A percentile compares a stretch with the other conserved stretches of the same genome.
Evolutionary conservation across 2,329 filamentous ascomycete genomes (phyloP).

Genomic region (Pyrenochaeta sp.): DNA sequence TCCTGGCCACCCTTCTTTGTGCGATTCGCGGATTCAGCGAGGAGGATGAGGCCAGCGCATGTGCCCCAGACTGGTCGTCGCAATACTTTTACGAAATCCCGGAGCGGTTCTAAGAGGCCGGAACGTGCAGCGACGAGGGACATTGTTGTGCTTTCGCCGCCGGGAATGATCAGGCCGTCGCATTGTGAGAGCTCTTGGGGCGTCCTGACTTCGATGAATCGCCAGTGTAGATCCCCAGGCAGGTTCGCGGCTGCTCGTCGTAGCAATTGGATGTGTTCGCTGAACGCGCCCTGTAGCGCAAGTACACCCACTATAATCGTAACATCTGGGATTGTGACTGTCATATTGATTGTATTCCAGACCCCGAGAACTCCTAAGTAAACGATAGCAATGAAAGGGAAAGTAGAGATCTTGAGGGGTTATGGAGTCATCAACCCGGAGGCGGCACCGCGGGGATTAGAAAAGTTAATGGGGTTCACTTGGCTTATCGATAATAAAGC

Average conservation of each 20-base stretch:
- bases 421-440: slow-evolving; percentile 1
- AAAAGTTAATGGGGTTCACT: neutral
- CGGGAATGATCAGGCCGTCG: slow-evolving; percentile 87
- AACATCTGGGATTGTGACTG: slow-evolving; percentile 43
- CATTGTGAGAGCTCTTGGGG: slow-evolving; percentile 73
- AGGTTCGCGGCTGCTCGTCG: slow-evolving; percentile 70
- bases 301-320: slow-evolving; percentile 71
- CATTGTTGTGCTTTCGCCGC: slow-evolving; percentile 94
- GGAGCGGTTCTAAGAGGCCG: slow-evolving; percentile 80
- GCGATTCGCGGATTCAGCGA: slow-evolving; percentile 85
- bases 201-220: slow-evolving; percentile 83
- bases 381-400: slow-evolving; percentile 1
- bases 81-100: slow-evolving; percentile 87
- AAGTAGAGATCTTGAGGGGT: neutral
- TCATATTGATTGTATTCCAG: slow-evolving; percentile 24
- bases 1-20: slow-evolving; percentile 93
- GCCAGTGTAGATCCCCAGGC: slow-evolving; percentile 54
- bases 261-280: slow-evolving; percentile 83
- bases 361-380: slow-evolving; percentile 7
- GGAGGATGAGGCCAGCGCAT: slow-evolving; percentile 90
- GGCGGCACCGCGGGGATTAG: neutral
- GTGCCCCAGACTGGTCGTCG: slow-evolving; percentile 93
- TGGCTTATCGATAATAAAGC: slow-evolving; percentile 22
- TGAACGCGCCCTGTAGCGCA: slow-evolving; percentile 90
- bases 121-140: slow-evolving; percentile 85